These are phyloP conservation scores for Simmondsia chinensis DNA, from an alignment of 148 eudicot species.

Conservation along the genomic window DNA sequence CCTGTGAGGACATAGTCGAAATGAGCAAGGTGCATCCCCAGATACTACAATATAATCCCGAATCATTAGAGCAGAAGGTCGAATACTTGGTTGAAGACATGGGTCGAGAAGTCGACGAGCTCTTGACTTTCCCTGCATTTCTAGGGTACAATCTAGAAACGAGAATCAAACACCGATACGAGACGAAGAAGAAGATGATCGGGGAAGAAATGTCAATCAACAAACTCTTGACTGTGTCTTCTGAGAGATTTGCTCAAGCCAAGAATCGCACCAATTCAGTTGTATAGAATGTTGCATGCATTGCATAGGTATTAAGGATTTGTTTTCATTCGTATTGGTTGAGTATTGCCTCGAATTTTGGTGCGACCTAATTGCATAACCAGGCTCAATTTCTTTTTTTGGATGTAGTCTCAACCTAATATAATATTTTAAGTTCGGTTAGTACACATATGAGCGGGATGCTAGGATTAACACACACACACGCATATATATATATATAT, in stretches of 20 bases:
- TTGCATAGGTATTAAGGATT: no score
- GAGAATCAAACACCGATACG: constrained; percentile 80
- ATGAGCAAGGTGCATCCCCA: constrained; percentile 90
- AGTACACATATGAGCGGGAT: no score
- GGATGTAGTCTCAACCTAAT: no score
- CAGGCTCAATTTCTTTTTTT: no score
- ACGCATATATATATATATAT: no score
- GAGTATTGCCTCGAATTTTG: no score
- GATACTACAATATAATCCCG: constrained; percentile 73
- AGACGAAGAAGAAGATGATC: constrained; percentile 43
- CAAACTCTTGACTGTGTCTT: constrained; percentile 71
- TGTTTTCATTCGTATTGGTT: no score
- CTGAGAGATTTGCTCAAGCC: constrained; percentile 46
- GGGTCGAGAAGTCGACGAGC: constrained; percentile 84
- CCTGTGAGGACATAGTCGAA: constrained; percentile 62
- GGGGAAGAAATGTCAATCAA: constrained; percentile 87
- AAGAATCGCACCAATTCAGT: constrained; percentile 20
- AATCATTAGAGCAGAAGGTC: constrained; percentile 72
- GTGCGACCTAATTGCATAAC: no score
- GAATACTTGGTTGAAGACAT: constrained; percentile 77
- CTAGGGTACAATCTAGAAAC: constrained; percentile 86
- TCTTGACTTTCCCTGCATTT: constrained; percentile 88
- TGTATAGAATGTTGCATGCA: background rate
- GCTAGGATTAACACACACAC: no score
- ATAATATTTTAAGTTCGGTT: no score